Base-by-base conservation (phyloP, 352 stramenopile genomes). In the Globisporangium canariense region DNA sequence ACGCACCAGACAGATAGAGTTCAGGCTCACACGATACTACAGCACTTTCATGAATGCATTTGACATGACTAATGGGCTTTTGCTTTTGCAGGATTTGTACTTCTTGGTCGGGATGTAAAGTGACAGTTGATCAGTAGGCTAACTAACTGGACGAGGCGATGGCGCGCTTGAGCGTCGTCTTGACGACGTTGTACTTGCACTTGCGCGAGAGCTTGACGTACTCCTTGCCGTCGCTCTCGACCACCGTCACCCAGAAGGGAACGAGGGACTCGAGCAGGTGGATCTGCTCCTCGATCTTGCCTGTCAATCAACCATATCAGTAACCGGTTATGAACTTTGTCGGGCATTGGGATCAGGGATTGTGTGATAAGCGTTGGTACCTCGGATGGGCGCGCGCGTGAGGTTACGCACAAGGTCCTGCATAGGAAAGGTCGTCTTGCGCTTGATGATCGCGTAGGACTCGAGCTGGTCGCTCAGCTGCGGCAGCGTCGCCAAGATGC, bases 391-490 rank as follows among this genome's bases (percentile, higher is more conserved):
- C 45, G 75, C 76, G 50, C 71, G 66, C 16, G 70, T 68, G 8
- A 94, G 75, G 58, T 74, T 75, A 32, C 50, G 54, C 25, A 80
- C 62, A 28, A 94, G 69, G n/a, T 80, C 76, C 3, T 56, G 34
- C 60, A 91, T 70, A 0, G 62, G 25, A 41, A 94, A 91, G 6
- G 86, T 74, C 10, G 74, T 77, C 64, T 90, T 90, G 67, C 80
- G 76, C 34, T 73, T 78, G 18, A 88, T 77, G 58, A 90, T 76
- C 30, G 78, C 66, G n/a, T 89, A 79, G 52, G 80, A 89, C 70
- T 92, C 74, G 53, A 94, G 58, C 63, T 92, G 83, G 62, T 92
- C 81, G 56, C 80, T 82, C n/a, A 94, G 73, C 62, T 83, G 73
- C 30, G 86, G 86, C 32, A 94, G 69, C 46, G 86, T 90, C 43